A percentile compares a stretch with the other conserved stretches of the same genome.
phyloP scores from a whole-genome alignment of 805 yeast species.

The Ogataea neopini region DNA sequence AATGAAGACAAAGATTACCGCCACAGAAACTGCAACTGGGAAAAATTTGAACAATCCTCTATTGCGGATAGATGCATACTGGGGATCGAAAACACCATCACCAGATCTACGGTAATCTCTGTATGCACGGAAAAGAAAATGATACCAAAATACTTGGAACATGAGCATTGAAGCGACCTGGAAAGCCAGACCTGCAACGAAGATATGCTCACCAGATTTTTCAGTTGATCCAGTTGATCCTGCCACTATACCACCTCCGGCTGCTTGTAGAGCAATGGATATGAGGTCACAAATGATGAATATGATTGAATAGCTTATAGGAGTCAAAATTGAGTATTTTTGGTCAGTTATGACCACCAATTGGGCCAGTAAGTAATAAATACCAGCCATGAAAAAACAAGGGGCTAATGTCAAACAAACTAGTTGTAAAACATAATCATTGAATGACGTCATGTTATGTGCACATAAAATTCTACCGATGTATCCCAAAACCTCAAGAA shows the following conservation, averaged over 20 bases:
- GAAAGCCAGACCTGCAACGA: conserved; percentile 77
- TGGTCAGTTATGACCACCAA: conserved; percentile 61
- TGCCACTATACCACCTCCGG: conserved; percentile 77
- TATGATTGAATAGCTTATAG: conserved; percentile 60
- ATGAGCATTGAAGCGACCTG: conserved; percentile 72
- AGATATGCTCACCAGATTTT: conserved; percentile 57
- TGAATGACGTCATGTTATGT: conserved; percentile 32
- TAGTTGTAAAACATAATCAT: conserved; percentile 61
- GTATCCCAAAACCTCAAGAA: conserved; percentile 69
- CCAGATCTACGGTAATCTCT: conserved; percentile 29
- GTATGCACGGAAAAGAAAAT: conserved; percentile 46
- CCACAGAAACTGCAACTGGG: conserved; percentile 45
- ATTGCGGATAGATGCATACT: conserved; percentile 38
- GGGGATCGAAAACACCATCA: conserved; percentile 37
- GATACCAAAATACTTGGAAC: conserved; percentile 52
- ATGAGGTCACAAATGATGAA: conserved; percentile 68
- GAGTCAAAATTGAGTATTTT: conserved; percentile 50
- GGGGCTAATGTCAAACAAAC: conserved; percentile 77
- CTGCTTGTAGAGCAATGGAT: conserved; percentile 66
- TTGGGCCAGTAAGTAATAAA: conserved; percentile 72
- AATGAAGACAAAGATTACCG: conserved; percentile 56
- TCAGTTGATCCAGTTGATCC: conserved; percentile 43
- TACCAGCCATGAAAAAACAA: conserved; percentile 80
- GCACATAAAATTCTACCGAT: conserved; percentile 55
- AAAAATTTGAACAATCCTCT: conserved; percentile 41